Percentiles rank a stretch among this genome's conserved stretches.
Evolutionary conservation across 345 rosid species (phyloP).

Genomic region (Turritis glabra): DNA sequence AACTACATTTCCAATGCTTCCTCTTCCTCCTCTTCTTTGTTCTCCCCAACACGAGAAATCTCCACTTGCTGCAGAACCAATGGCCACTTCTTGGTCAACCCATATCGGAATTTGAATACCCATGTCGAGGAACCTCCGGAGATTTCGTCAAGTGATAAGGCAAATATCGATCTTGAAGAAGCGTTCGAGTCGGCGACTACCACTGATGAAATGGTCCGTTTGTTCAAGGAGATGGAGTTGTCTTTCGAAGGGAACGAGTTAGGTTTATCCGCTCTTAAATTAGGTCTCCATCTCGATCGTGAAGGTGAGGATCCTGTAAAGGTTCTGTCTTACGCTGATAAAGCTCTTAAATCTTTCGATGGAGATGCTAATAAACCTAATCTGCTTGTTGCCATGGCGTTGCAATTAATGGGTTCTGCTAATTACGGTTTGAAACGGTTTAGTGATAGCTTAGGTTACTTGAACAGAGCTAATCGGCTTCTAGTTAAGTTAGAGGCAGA

Average conservation of each 20-base stretch:
- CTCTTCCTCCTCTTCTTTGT: slow-evolving; percentile 28
- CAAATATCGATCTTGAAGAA: slow-evolving; percentile 72
- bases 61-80: slow-evolving; percentile 44
- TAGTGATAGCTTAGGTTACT: slow-evolving; percentile 75
- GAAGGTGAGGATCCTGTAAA: slow-evolving; percentile 80
- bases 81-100: slow-evolving; percentile 42
- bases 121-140: slow-evolving; percentile 53
- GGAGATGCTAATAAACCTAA: slow-evolving; percentile 47
- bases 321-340: slow-evolving; percentile 59
- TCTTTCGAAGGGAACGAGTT: slow-evolving; percentile 69
- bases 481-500: slow-evolving; percentile 59
- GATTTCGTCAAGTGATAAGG: slow-evolving; percentile 54
- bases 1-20: slow-evolving; percentile 31
- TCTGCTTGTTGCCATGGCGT: slow-evolving; percentile 68
- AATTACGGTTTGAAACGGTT: slow-evolving; percentile 66
- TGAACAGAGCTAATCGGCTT: slow-evolving; percentile 76
- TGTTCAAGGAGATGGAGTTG: slow-evolving; percentile 76
- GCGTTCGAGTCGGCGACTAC: slow-evolving; percentile 82
- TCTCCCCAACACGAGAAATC: slow-evolving; percentile 25
- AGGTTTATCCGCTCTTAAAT: slow-evolving; percentile 71
- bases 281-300: slow-evolving; percentile 85
- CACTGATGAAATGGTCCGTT: slow-evolving; percentile 67
- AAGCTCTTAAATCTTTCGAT: slow-evolving; percentile 71
- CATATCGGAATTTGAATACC: slow-evolving; percentile 55
- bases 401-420: slow-evolving; percentile 80